phyloP scores from a whole-genome alignment of 257 asterid genomes.

The Solanum tarapatanum region DNA sequence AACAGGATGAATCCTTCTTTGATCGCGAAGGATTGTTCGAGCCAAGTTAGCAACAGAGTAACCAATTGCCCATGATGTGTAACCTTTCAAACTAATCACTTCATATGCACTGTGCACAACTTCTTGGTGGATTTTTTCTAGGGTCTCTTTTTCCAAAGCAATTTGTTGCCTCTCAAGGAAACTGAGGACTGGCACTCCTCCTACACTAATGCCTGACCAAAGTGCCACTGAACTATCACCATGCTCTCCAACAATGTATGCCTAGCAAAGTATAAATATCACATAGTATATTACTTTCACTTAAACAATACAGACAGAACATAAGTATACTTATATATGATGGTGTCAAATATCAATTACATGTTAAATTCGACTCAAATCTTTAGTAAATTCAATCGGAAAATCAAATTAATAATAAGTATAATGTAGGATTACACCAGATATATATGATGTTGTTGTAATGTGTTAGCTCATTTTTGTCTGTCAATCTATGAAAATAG shows the following conservation, averaged over 20 bases:
- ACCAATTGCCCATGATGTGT: conserved; percentile 96
- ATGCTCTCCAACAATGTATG: conserved; percentile 85
- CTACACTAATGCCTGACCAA: conserved; percentile 88
- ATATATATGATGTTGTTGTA: too few species aligned
- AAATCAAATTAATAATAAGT: background rate
- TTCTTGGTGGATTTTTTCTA: conserved; percentile 54
- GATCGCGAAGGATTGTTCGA: conserved; percentile 63
- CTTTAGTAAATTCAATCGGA: background rate
- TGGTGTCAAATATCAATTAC: too few species aligned
- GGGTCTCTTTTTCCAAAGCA: conserved; percentile 54
- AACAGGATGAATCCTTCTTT: conserved; percentile 72
- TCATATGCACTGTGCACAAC: conserved; percentile 77
- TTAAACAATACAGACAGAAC: background rate
- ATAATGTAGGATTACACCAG: too few species aligned
- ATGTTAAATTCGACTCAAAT: background rate
- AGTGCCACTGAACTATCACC: conserved; percentile 90
- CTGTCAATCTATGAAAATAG: too few species aligned
- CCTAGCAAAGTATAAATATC: conserved; percentile 18
- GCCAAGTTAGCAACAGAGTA: conserved; percentile 79
- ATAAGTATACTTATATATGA: too few species aligned
- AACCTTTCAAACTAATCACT: conserved; percentile 72
- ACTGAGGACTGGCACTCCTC: conserved; percentile 74
- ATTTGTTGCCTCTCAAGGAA: conserved; percentile 58
- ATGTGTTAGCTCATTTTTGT: too few species aligned
- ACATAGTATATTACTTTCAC: background rate